Percentiles rank a stretch among this genome's conserved stretches.
Evolutionary conservation across 108 stramenopile genomes (phyloP).

Genomic region (Skeletonema potamos): DNA sequence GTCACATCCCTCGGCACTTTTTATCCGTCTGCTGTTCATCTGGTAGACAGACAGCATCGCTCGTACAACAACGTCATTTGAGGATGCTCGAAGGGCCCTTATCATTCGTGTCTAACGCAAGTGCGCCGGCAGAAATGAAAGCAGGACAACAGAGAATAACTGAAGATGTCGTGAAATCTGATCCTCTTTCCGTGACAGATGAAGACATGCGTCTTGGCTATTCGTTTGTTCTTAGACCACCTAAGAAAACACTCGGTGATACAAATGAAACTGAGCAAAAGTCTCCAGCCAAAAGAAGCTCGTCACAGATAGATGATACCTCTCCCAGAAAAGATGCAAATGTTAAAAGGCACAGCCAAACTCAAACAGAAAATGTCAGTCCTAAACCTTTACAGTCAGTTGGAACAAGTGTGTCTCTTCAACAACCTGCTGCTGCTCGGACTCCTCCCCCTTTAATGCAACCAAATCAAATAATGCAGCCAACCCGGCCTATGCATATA

Average conservation of each 20-base stretch:
- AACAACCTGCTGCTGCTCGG: no score
- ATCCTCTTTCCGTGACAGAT: conserved; percentile 23
- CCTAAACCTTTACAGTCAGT: neutral
- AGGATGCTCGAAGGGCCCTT: conserved; percentile 20
- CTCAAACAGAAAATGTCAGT: neutral
- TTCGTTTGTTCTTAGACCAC: conserved; percentile 17
- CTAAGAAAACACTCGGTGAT: neutral
- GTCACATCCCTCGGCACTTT: conserved; percentile 18
- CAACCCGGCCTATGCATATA: neutral
- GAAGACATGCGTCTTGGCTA: conserved; percentile 20
- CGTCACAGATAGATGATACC: no score
- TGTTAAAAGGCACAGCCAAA: neutral
- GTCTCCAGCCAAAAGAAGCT: neutral
- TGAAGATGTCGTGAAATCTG: neutral
- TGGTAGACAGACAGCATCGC: conserved; percentile 33
- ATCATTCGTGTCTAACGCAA: conserved; percentile 16
- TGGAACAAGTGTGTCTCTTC: neutral
- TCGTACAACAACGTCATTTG: conserved; percentile 27
- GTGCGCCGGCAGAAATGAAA: conserved; percentile 24
- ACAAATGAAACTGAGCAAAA: neutral
- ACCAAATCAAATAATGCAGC: neutral
- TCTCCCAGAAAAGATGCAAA: no score
- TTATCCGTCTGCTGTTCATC: conserved; percentile 27
- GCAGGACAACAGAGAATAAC: neutral
- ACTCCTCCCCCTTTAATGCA: neutral